Evolutionary conservation across 805 yeast species (phyloP).

Genomic region (Candida caryicola): DNA sequence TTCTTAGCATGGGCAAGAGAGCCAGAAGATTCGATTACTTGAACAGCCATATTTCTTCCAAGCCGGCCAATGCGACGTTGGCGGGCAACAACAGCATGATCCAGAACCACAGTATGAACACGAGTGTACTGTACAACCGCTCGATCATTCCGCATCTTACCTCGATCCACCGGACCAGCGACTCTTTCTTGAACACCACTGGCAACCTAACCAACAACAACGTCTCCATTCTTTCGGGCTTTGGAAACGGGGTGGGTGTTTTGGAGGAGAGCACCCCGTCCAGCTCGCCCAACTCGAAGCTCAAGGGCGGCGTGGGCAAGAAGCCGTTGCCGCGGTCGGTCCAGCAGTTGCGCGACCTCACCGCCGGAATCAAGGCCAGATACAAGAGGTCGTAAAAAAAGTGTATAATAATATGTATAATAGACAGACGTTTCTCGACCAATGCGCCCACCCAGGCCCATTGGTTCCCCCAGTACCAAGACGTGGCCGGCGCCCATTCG

Average conservation of each 20-base stretch:
- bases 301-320: constrained; percentile 1
- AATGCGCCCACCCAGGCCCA: no score
- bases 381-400: constrained; percentile 4
- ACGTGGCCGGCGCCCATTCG: no score
- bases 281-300: constrained; percentile 21
- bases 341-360: constrained; percentile 21
- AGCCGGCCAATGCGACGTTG: constrained; percentile 3
- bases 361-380: constrained; percentile 16
- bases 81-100: neutral
- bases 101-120: constrained; percentile 1
- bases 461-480: no score
- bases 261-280: constrained; percentile 39
- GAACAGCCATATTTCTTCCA: constrained; percentile 22
- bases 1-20: constrained; percentile 27
- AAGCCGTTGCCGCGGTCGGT: constrained; percentile 20
- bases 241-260: constrained; percentile 37
- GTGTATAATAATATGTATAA: constrained; percentile 1
- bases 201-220: constrained; percentile 19
- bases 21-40: constrained; percentile 32
- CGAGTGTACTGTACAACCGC: constrained; percentile 3
- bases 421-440: no score
- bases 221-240: constrained; percentile 31
- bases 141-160: constrained; percentile 11
- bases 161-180: constrained; percentile 9
- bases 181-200: constrained; percentile 17